Evolutionary conservation across 2,329 filamentous ascomycete genomes (phyloP), one percentile per base, ranked within the genome.

Genomic region (Aspergillus eucalypticola): DNA sequence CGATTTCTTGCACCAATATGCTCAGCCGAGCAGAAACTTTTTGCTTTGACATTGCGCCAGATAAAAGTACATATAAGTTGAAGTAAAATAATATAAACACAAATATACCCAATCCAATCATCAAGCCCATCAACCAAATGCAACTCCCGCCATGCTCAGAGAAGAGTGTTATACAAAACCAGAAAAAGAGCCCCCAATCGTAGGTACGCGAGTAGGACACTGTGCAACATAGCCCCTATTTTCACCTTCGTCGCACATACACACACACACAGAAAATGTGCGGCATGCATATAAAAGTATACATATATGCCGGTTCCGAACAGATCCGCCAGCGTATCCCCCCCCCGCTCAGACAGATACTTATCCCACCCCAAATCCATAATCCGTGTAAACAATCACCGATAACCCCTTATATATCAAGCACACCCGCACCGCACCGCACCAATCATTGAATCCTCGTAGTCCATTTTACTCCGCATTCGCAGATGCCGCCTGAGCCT

Each of bases 81-180:
- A 48, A 53, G 32, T 17, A 15, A 32, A 17, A 46, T 23, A 38
- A 44, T 2, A 57, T 29, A 60, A 58, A 50, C 11, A 41, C 44
- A 61, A 53, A 41, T 42, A 56, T 44, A 44, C 59, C 49, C 52
- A 41, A 41, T 23, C 48, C 23, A 52, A 29, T 54, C 25, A 58
- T 61, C 54, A 27, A 23, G 8, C 44, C 25, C 27, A 32, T 27
- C n/a, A 29, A 13, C n/a, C 52, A 63, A 64, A 51, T 23, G 50
- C 32, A 73, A 72, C 70, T 67, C 71, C 73, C 13, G 60, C 59
- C 51, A 69, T 73, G 68, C 67, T 63, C 64, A 71, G 67, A 73
- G 70, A 61, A 72, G 71, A 70, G 69, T 74, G 64, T 70, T 70
- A 65, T 73, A 72, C 69, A 73, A 65, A 44, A 49, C 8, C 35